Evolutionary conservation across 768 basidiomycete species (phyloP), one percentile per base, ranked within the genome.

Genomic region (Phaeotremella skinneri): DNA sequence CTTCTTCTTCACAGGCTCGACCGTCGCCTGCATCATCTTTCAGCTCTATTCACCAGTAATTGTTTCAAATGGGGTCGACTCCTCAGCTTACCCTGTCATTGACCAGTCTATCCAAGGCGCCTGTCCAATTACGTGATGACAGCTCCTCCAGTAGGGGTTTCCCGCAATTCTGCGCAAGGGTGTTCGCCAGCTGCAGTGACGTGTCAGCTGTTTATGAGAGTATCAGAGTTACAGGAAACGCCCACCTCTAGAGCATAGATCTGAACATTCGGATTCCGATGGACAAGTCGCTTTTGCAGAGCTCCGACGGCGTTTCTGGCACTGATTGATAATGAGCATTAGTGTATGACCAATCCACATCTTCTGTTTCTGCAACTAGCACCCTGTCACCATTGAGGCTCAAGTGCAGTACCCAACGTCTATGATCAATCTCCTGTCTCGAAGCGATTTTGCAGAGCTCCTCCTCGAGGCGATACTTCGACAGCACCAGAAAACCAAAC

Each of bases 241-340:
- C n/a, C 63, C 52, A 80, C 80, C 1, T 90, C 85, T 3, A 99
- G 84, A 4, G 94, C 84, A 71, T 93, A 97, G 0, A 97, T 83
- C 78, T 99, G 96, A 1, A 99, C 96, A 67, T 94, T 99, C 1
- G 96, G 88, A 75, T 89, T 96, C 20, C 96, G 85, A 78, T 99
- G 96, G 9, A 88, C 83, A 1, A 99, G 82, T 3, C 96, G 89
- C 78, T 93, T 97, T 69, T 92, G 82, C 30, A 96, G 72, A 0
- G 94, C 83, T 13, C 87, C 86, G 60, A 93, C 83, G 56, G 89
- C 90, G 67, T 87, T 85, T 54, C 88, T 87, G 7, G 94, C 91
- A 11, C 94, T 97, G 78, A n/a, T n/a, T n/a, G n/a, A n/a, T n/a
- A n/a, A n/a, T n/a, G n/a, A n/a, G 43, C 45, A 45, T 30, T 26